Evolutionary conservation across 129 eudicot species (phyloP).

Genomic region (Sambucus nigra): DNA sequence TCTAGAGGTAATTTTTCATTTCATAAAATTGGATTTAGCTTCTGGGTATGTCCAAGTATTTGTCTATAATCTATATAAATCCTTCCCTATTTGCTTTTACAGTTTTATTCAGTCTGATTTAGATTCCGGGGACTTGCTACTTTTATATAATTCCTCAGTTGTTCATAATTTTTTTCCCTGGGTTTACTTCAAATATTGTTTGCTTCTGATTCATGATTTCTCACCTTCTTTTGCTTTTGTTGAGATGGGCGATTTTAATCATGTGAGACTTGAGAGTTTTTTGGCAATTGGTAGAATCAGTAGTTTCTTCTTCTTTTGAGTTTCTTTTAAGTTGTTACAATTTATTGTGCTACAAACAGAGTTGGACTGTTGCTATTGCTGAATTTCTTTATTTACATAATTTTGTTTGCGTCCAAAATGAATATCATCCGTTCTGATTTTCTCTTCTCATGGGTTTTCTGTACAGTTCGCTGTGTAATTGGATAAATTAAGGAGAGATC

Average conservation of each 20-base stretch:
- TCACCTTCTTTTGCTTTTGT: not conserved
- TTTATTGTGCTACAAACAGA: not conserved
- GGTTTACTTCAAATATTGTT: not conserved
- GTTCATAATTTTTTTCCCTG: not conserved
- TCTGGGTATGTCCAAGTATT: not conserved
- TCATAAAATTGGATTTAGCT: constrained; percentile 1
- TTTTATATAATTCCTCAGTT: constrained; percentile 1
- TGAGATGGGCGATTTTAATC: not conserved
- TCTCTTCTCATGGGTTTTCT: constrained; percentile 9
- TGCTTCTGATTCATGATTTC: not conserved
- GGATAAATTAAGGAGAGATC: constrained; percentile 3
- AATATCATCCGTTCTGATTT: not conserved
- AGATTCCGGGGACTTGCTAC: not conserved
- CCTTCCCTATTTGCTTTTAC: not conserved
- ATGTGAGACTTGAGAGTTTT: no score
- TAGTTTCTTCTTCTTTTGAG: not conserved
- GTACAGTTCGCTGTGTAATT: constrained; percentile 14
- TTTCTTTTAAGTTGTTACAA: not conserved
- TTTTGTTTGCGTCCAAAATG: not conserved
- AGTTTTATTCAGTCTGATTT: not conserved
- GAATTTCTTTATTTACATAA: not conserved
- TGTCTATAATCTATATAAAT: no score
- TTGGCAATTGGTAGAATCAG: not conserved
- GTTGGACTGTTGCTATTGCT: not conserved
- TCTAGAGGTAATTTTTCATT: constrained; percentile 8